Evolutionary conservation across 1,139 yeast species (phyloP).

Genomic region (Pichia sp.): DNA sequence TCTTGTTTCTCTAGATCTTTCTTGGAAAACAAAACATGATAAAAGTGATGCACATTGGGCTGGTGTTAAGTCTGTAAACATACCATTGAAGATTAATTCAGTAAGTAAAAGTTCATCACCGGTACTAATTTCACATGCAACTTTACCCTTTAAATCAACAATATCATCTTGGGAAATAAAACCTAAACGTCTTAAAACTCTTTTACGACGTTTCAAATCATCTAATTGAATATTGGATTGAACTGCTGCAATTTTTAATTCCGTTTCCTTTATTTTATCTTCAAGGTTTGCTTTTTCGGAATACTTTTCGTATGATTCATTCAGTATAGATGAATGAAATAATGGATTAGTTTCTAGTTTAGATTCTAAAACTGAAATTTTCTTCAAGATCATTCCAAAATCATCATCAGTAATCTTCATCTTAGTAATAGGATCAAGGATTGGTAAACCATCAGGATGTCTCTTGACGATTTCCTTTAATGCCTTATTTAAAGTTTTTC

Average conservation of each 20-base stretch:
- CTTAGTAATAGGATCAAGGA: conserved; percentile 81
- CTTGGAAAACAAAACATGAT: conserved; percentile 96
- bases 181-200: conserved; percentile 77
- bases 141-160: conserved; percentile 77
- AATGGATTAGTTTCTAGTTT: conserved; percentile 68
- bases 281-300: conserved; percentile 57
- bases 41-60: conserved; percentile 90
- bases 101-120: conserved; percentile 90
- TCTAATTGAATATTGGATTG: conserved; percentile 91
- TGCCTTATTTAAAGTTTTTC: conserved; percentile 69
- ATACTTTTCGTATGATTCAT: conserved; percentile 58
- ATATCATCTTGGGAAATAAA: conserved; percentile 80
- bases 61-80: conserved; percentile 77
- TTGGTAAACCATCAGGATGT: conserved; percentile 84
- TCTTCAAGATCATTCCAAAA: conserved; percentile 62
- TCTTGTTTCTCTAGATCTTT: conserved; percentile 84
- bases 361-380: conserved; percentile 75
- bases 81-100: conserved; percentile 91
- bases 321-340: conserved; percentile 56
- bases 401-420: conserved; percentile 82
- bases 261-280: conserved; percentile 53
- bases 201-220: conserved; percentile 84
- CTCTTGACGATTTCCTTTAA: conserved; percentile 73
- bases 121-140: conserved; percentile 75
- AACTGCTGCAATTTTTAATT: conserved; percentile 68